Base-by-base conservation (phyloP, 2,329 filamentous ascomycete genomes). In the Scedosporium aurantiacum region DNA sequence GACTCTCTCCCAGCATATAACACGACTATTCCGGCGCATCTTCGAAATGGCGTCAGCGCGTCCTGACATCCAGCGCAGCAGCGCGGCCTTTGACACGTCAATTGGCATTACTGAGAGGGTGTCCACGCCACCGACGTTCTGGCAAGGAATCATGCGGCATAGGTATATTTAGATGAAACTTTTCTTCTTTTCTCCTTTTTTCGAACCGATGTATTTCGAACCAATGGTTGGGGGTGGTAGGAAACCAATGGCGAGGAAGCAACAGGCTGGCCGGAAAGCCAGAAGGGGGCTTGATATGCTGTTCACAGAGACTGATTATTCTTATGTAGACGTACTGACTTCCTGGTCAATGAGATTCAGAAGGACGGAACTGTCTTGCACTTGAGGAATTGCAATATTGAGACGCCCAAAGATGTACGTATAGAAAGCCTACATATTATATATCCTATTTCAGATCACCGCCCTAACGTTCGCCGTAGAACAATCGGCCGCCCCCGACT, bases 321-420 rank as follows among this genome's bases (percentile, higher is more conserved):
- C 50, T 54, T 54, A 27, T 27, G 23, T 58, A 84, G 90, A 66
- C 97, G 92, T 73, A 93, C 91, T 3, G 92, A 97, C 72, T 97
- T 97, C 68, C 79, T 94, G 67, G 92, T 97, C 67, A 92, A 96
- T 69, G 92, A 97, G 73, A 93, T 97, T 64, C 77, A 82, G 21
- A 85, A 86, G 32, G 83, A 88, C 68, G 91, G 91, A 16, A 75
- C 85, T 60, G 89, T 96, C 14, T 72, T 94, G 60, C 90, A 93
- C 72, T 77, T 97, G 57, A 78, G 73, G 40, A 62, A 63, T 28
- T 61, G 58, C 50, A 62, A 65, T 40, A 45, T 56, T 43, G 41
- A 61, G 52, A 10, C 57, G 54, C n/a, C 64, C 60, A 6, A 64
- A 64, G 45, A 61, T 25, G 60, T 57, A 61, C 32, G 60, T 32